These are phyloP conservation scores for Acanthamoeba lenticulata DNA, from an alignment of 208 protist genomes.

Conservation along the genomic window DNA sequence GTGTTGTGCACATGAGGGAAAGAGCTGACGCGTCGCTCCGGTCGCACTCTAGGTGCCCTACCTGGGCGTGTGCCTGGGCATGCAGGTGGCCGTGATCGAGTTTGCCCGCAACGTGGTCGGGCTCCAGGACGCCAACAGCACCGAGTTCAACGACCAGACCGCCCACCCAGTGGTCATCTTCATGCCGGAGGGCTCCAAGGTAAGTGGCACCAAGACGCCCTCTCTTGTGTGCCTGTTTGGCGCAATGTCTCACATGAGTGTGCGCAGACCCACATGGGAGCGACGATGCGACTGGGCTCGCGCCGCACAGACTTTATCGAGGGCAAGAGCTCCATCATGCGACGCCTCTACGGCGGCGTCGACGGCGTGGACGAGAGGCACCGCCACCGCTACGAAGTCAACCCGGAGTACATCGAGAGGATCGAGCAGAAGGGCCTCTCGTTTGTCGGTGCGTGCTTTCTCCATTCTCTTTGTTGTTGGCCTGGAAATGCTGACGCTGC, in stretches of 20 bases:
- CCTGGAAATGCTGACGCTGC: background rate
- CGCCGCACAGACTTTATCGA: slow-evolving; percentile 19
- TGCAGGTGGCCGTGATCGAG: slow-evolving; percentile 94
- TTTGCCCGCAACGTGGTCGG: slow-evolving; percentile 91
- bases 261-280: slow-evolving; percentile 91
- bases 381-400: slow-evolving; percentile 98
- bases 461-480: background rate
- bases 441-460: slow-evolving; percentile 88
- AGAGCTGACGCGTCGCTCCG: too few relatives aligned
- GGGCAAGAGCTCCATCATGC: background rate
- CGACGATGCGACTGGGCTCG: slow-evolving; percentile 98
- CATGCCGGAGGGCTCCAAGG: slow-evolving; percentile 97
- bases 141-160: slow-evolving; percentile 90
- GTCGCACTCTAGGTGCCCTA: slow-evolving; percentile 83
- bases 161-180: slow-evolving; percentile 84
- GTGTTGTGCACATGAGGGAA: too few relatives aligned
- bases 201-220: slow-evolving; percentile 75
- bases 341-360: slow-evolving; percentile 53
- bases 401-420: slow-evolving; percentile 92
- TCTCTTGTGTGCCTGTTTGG: background rate
- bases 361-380: slow-evolving; percentile 92
- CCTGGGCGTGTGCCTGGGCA: slow-evolving; percentile 99
- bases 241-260: background rate
- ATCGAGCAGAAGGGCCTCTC: slow-evolving; percentile 92
- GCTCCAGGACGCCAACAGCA: slow-evolving; percentile 93